Evolutionary conservation across 805 yeast genomes (phyloP), one percentile per base, ranked within the genome.

Genomic region (Candida nitratophila): DNA sequence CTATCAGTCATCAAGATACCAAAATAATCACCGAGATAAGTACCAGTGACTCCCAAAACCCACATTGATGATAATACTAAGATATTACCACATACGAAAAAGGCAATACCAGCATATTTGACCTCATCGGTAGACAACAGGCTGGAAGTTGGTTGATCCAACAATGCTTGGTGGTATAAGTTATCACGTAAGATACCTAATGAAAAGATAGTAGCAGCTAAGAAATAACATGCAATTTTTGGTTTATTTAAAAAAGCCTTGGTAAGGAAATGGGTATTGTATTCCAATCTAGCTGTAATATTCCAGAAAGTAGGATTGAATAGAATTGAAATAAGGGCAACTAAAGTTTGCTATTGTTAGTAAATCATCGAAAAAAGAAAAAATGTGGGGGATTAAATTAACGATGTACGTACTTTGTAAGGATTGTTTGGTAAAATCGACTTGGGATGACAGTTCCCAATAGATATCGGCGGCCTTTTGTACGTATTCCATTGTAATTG

Each of bases 281-380:
- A 87, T 61, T 93, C 98, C 24, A 77, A 56, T 54, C 98, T 76
- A 6, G 99, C 99, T 20, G 78, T 95, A 46, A 84, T 74, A 63
- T 93, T 93, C 99, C 99, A 93, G 61, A 90, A 91, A 29, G 86
- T 76, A 16, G 99, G 99, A 62, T 93, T 93, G 76, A 93, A 90
- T 15, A 82, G 80, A 53, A 93, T 85, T 27, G 85, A 76, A 9
- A 71, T 74, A 26, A 86, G 60, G 5, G 91, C 77, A 46, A 68
- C 72, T 61, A 19, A 16, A 4, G 24, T 19, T 8, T 19, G 37
- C 20, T n/a, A 19, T 33, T 9, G 19, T 34, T 19, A 17, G 20
- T 12, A 37, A 11, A 34, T 20, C 6, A 17, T 33, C 22, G 7
- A 6, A 19, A 9, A 34, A 19, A 8, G 3, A 34, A 17, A 34